These are phyloP conservation scores for Trichocladium uniseriatum DNA, from an alignment of 495 filamentous ascomycete species.

Conservation along the genomic window DNA sequence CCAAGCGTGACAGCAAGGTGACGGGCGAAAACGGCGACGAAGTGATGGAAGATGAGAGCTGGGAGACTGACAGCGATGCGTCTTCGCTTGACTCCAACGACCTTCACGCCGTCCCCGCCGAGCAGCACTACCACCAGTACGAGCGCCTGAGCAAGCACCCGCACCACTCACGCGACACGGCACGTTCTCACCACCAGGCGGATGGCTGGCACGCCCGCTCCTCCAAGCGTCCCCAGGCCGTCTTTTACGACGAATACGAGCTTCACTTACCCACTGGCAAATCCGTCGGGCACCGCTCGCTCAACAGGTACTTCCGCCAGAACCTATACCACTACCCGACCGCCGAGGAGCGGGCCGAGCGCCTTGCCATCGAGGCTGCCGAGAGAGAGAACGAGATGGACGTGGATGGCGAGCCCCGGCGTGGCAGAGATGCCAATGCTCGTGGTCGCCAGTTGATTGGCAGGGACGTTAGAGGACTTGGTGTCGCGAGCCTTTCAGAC, in stretches of 20 bases:
- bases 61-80: conserved; percentile 86
- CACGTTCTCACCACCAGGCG: conserved; percentile 53
- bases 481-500: conserved; percentile 12
- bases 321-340: conserved; percentile 79
- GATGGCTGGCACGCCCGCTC: conserved; percentile 71
- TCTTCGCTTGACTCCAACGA: conserved; percentile 75
- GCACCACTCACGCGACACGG: conserved; percentile 56
- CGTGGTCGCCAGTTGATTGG: conserved; percentile 18
- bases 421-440: background rate
- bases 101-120: conserved; percentile 60
- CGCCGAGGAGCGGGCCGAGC: conserved; percentile 53
- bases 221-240: conserved; percentile 52
- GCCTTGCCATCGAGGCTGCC: conserved; percentile 43
- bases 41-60: conserved; percentile 36
- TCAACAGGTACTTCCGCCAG: conserved; percentile 81
- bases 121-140: conserved; percentile 51
- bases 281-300: conserved; percentile 81
- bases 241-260: conserved; percentile 85
- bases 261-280: conserved; percentile 86
- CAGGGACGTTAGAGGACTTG: conserved; percentile 21
- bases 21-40: conserved; percentile 38
- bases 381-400: conserved; percentile 23
- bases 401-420: conserved; percentile 9
- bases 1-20: conserved; percentile 39
- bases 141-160: conserved; percentile 51